Evolutionary conservation across 495 filamentous ascomycete species (phyloP), one percentile per base, ranked within the genome.

Genomic region (Tuber aestivum): DNA sequence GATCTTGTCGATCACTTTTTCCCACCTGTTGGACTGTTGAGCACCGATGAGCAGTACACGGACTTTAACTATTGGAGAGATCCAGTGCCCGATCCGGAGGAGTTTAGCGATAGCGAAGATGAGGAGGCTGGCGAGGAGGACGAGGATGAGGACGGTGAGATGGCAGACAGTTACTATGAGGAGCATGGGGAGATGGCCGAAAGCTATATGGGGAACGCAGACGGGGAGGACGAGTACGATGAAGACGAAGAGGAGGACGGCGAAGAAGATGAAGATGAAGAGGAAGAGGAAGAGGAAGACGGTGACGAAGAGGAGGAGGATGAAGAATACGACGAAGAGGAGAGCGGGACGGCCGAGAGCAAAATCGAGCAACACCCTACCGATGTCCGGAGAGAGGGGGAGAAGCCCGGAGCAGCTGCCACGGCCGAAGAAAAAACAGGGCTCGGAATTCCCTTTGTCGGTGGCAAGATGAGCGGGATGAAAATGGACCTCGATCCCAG

Each of bases 1-100:
- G 95, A 97, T 84, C 88, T 98, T 40, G 91, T 99, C 20, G 95
- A 99, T 82, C 95, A 98, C 84, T 97, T 97, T 86, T 98, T 98
- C 84, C 95, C 95, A 21, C 91, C 94, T 23, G 88, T 92, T 41
- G 91, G 89, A 80, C 89, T 95, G 20, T 91, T 91, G 75, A 89
- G 90, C 70, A 92, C 92, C 50, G 93, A 91, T 69, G 93, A 96
- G 82, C 91, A 93, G 56, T 96, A 90, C 80, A 97, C 93, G 3
- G 93, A 97, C 82, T 97, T 96, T 81, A 92, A 89, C 44, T 96
- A 93, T 82, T 97, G 93, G 93, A 86, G 93, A 72, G 92, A 95
- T 61, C 86, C 87, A 12, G 90, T 91, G 18, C 86, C 90, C 37
- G 91, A 93, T 69, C 81, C 94, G 40, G 92, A 93, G 18, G 92